Percentiles rank a stretch among this genome's conserved stretches.
phyloP scores from a whole-genome alignment of 345 rosid species.

The Arabis alpina region DNA sequence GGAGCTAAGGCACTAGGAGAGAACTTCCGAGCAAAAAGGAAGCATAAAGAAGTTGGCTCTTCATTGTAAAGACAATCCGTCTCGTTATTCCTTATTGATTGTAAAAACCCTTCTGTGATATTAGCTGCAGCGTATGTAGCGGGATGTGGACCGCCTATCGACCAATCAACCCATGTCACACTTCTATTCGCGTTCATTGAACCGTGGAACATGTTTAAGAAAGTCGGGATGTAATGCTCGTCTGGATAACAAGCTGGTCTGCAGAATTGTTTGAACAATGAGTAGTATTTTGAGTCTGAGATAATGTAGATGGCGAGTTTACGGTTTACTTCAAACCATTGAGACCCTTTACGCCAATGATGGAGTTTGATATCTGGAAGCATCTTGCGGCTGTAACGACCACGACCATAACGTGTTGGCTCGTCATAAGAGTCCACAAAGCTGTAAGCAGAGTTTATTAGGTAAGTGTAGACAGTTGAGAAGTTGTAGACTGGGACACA shows the following conservation, averaged over 20 bases:
- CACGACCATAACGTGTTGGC: conserved; percentile 88
- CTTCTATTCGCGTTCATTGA: conserved; percentile 67
- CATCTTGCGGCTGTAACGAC: conserved; percentile 88
- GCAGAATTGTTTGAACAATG: conserved; percentile 71
- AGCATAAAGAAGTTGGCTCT: conserved; percentile 62
- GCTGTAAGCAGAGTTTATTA: conserved; percentile 67
- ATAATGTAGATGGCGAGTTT: conserved; percentile 62
- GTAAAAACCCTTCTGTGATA: conserved; percentile 67
- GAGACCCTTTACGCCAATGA: conserved; percentile 95
- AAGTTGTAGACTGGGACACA: conserved; percentile 91
- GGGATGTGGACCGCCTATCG: conserved; percentile 89
- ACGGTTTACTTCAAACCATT: conserved; percentile 91
- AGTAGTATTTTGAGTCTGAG: conserved; percentile 71
- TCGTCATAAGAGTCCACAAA: conserved; percentile 90
- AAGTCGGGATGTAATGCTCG: conserved; percentile 90
- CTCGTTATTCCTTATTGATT: conserved; percentile 63
- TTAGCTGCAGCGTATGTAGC: conserved; percentile 57
- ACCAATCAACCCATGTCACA: conserved; percentile 95
- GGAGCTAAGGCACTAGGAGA: conserved; percentile 71
- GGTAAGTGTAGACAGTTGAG: conserved; percentile 75
- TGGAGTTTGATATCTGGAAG: conserved; percentile 74
- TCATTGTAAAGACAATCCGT: conserved; percentile 71
- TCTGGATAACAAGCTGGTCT: conserved; percentile 95
- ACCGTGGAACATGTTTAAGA: conserved; percentile 81
- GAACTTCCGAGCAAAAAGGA: conserved; percentile 93